A percentile compares a stretch with the other conserved stretches of the same genome.
These are phyloP conservation scores for Gymnopilus dilepis DNA, from an alignment of 768 basidiomycete species.

Conservation along the genomic window DNA sequence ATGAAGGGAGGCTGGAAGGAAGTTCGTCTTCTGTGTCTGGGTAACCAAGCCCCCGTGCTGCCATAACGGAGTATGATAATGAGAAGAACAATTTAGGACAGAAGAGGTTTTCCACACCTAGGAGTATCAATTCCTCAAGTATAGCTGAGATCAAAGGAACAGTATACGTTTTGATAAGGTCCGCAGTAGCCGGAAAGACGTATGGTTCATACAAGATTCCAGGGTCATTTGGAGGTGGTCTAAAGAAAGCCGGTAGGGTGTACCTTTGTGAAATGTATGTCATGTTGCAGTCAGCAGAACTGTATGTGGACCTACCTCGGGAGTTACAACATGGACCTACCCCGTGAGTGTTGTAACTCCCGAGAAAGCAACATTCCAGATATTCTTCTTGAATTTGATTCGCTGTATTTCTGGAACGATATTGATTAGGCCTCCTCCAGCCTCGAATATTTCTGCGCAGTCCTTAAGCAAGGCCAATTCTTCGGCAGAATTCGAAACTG, in stretches of 20 bases:
- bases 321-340: no score
- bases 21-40: conserved; percentile 50
- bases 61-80: neutral
- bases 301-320: conserved; percentile 37
- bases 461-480: conserved; percentile 51
- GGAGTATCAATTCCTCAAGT: conserved; percentile 43
- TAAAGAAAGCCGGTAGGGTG: conserved; percentile 16
- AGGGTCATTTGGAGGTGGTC: conserved; percentile 13
- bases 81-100: neutral
- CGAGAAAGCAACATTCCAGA: conserved; percentile 66
- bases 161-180: conserved; percentile 37
- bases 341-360: conserved; percentile 56
- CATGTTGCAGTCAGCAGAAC: neutral
- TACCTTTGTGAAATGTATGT: conserved; percentile 4
- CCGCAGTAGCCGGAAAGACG: conserved; percentile 34
- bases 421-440: conserved; percentile 53
- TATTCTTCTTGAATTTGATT: conserved; percentile 64
- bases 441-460: conserved; percentile 48
- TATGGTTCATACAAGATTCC: conserved; percentile 26
- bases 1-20: conserved; percentile 46
- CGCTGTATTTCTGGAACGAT: conserved; percentile 65
- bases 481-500: conserved; percentile 45
- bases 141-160: conserved; percentile 42
- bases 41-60: conserved; percentile 53
- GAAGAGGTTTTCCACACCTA: conserved; percentile 32